Evolutionary conservation across 2,329 filamentous ascomycete genomes (phyloP).

Genomic region (Rugonectria rugulosa): DNA sequence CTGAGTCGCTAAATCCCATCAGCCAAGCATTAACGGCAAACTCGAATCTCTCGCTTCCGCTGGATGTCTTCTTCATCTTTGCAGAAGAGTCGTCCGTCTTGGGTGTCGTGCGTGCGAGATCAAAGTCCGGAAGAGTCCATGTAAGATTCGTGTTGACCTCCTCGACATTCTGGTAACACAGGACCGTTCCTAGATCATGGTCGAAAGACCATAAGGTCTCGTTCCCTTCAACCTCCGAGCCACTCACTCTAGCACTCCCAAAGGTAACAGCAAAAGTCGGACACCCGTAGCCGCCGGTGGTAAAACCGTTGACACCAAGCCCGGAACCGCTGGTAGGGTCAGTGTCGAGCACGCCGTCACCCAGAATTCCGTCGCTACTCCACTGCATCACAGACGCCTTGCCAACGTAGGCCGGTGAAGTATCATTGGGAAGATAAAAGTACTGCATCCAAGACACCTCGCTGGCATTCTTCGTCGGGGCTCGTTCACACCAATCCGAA

Average conservation of each 20-base stretch:
- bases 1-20: constrained; percentile 24
- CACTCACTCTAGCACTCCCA: constrained; percentile 16
- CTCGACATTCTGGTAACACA: constrained; percentile 37
- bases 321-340: constrained; percentile 25
- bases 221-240: constrained; percentile 12
- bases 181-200: constrained; percentile 29
- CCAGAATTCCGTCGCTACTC: constrained; percentile 20
- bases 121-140: constrained; percentile 28
- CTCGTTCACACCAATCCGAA: constrained; percentile 27
- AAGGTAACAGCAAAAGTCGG: constrained; percentile 28
- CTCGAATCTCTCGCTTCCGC: constrained; percentile 26
- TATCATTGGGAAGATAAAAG: constrained; percentile 27
- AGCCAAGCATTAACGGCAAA: constrained; percentile 32
- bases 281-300: constrained; percentile 20
- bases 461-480: constrained; percentile 20
- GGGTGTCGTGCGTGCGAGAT: constrained; percentile 17
- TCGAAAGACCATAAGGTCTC: constrained; percentile 24
- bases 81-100: constrained; percentile 23
- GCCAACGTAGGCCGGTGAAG: constrained; percentile 26
- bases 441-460: constrained; percentile 29
- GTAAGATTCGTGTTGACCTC: constrained; percentile 32
- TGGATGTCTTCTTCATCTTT: constrained; percentile 7
- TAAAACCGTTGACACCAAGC: constrained; percentile 13
- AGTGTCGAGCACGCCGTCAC: constrained; percentile 30
- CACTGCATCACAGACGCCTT: constrained; percentile 32